Conservation (phyloP, 805 yeast species). For the Torulaspora quercuum region DNA sequence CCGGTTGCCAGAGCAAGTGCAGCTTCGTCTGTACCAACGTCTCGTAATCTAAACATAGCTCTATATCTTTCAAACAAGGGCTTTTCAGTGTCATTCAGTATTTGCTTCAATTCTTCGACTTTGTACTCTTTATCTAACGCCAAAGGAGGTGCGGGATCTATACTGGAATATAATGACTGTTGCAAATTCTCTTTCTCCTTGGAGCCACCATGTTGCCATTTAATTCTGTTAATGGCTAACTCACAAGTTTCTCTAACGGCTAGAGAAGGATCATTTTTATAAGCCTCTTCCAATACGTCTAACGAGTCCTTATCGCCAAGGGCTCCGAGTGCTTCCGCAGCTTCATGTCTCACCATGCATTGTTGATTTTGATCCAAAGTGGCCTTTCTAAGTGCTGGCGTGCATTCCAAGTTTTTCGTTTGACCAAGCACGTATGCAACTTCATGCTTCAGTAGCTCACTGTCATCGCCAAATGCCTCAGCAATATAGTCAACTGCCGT, state of each 20-base stretch:
- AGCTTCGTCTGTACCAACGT: conserved; percentile 90
- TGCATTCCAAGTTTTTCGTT: conserved; percentile 77
- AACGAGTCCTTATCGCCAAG: conserved; percentile 77
- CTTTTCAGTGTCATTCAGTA: conserved; percentile 69
- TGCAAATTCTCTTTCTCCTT: conserved; percentile 68
- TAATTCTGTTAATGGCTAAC: conserved; percentile 89
- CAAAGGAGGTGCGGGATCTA: conserved; percentile 98
- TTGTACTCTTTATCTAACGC: conserved; percentile 59
- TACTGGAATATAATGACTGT: conserved; percentile 73
- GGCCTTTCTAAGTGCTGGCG: conserved; percentile 70
- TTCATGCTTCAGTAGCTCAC: conserved; percentile 93
- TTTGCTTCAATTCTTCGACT: conserved; percentile 59
- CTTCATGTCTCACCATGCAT: conserved; percentile 98
- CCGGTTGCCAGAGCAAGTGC: conserved; percentile 89
- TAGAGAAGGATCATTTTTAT: conserved; percentile 67
- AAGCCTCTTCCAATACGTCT: conserved; percentile 59
- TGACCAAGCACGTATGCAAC: conserved; percentile 97
- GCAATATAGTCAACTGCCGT: conserved; percentile 78
- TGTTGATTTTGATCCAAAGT: conserved; percentile 68
- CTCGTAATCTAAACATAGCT: conserved; percentile 97
- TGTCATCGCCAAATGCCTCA: conserved; percentile 72
- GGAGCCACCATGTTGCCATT: conserved; percentile 65
- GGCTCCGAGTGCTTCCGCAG: conserved; percentile 98
- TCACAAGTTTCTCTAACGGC: conserved; percentile 98
- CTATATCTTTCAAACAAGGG: conserved; percentile 93